phyloP scores from a whole-genome alignment of 768 basidiomycete genomes.

The Tylopilus vinaceipallidus region DNA sequence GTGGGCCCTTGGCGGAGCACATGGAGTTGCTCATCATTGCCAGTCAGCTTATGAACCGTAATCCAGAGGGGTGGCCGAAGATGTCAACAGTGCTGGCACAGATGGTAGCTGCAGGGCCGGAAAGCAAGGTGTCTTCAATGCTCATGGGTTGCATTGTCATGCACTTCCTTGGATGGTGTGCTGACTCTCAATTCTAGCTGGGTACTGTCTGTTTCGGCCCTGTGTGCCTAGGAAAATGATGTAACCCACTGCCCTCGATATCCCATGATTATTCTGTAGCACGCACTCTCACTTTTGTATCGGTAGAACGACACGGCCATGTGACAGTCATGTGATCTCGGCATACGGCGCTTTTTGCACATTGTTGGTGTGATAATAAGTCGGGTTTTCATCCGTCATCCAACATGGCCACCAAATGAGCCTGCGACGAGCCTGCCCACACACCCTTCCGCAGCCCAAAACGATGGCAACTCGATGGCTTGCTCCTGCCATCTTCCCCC shows the following conservation, averaged over 20 bases:
- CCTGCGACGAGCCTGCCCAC: slow-evolving; percentile 1
- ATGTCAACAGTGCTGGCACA: not conserved
- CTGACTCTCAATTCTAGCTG: too few species aligned
- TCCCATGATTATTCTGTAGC: too few species aligned
- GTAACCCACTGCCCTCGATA: too few species aligned
- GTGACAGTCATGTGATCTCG: not conserved
- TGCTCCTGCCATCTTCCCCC: slow-evolving; percentile 30
- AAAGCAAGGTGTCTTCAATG: too few species aligned
- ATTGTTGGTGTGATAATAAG: not conserved
- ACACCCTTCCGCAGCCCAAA: slow-evolving; percentile 33
- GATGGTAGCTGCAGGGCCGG: not conserved
- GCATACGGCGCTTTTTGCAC: not conserved
- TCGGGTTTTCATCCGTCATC: not conserved
- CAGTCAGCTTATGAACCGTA: too few species aligned
- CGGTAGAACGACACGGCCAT: not conserved
- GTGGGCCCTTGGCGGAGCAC: not conserved
- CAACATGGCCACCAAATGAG: not conserved
- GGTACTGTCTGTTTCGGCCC: too few species aligned
- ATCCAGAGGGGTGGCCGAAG: not conserved
- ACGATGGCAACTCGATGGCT: slow-evolving; percentile 15
- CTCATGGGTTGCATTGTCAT: too few species aligned
- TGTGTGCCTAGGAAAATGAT: too few species aligned
- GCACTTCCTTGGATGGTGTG: too few species aligned
- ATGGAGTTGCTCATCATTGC: not conserved
- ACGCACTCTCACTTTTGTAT: too few species aligned